These are phyloP conservation scores for Chrysoporthe puriensis DNA, from an alignment of 2,329 filamentous ascomycete genomes.

Conservation along the genomic window DNA sequence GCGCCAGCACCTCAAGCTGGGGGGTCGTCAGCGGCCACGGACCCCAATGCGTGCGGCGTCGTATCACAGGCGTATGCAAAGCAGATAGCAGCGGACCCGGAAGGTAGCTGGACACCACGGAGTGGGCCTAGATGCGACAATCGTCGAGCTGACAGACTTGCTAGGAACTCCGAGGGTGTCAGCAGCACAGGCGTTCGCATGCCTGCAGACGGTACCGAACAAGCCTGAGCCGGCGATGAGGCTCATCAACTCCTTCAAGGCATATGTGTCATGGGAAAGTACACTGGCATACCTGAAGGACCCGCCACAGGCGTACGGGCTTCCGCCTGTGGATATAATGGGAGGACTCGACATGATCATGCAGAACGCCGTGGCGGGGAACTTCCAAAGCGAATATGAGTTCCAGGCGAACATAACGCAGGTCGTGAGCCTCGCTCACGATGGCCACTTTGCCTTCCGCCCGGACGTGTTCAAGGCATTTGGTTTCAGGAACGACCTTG, in stretches of 20 bases:
- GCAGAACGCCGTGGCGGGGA: constrained; percentile 43
- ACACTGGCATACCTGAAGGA: constrained; percentile 52
- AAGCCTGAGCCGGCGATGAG: constrained; percentile 39
- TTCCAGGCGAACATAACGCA: constrained; percentile 59
- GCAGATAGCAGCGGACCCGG: constrained; percentile 18
- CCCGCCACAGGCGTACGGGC: constrained; percentile 55
- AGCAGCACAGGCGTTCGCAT: constrained; percentile 42
- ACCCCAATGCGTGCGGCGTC: constrained; percentile 17
- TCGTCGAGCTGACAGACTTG: constrained; percentile 4
- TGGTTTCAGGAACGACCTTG: constrained; percentile 43
- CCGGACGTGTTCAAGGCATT: constrained; percentile 60
- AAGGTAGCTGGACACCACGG: background rate
- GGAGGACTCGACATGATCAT: constrained; percentile 50
- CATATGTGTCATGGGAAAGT: constrained; percentile 53
- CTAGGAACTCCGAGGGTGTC: constrained; percentile 39
- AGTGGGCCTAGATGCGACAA: too few species aligned
- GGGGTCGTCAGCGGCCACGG: constrained; percentile 7
- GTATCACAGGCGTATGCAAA: constrained; percentile 21
- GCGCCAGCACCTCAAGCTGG: constrained; percentile 19
- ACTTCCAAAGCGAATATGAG: constrained; percentile 56
- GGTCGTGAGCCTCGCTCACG: constrained; percentile 59
- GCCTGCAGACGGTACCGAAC: constrained; percentile 45
- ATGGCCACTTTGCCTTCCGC: constrained; percentile 65
- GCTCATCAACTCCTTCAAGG: constrained; percentile 43
- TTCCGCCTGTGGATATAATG: constrained; percentile 53